A percentile compares a stretch with the other conserved stretches of the same genome.
Conservation (phyloP, 257 asterid genomes). For the Fraxinus excelsior region DNA sequence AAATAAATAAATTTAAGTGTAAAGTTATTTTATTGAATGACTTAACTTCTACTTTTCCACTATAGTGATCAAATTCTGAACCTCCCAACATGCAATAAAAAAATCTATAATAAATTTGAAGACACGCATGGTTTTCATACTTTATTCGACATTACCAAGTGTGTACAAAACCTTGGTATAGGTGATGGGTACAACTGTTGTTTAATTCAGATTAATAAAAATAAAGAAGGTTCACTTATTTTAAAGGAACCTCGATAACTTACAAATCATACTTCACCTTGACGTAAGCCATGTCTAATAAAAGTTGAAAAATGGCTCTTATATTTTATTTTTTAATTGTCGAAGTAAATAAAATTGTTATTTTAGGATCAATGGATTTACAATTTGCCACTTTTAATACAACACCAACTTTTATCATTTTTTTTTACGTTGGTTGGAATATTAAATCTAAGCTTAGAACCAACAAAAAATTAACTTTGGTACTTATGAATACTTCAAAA, state of each 20-base stretch:
- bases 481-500: no score
- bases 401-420: no score
- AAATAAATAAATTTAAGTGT: no score
- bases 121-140: constrained; percentile 31
- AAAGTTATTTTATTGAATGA: no score
- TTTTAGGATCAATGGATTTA: no score
- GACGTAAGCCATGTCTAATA: constrained; percentile 31
- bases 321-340: neutral
- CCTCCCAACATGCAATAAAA: neutral
- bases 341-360: no score
- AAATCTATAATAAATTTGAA: constrained; percentile 4
- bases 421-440: no score
- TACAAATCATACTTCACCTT: constrained; percentile 38
- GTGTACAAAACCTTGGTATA: constrained; percentile 24
- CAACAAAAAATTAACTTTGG: no score
- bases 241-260: constrained; percentile 38
- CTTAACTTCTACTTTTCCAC: no score
- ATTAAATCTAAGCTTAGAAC: no score
- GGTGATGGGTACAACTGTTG: constrained; percentile 12
- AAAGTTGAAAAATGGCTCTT: neutral
- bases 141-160: constrained; percentile 11
- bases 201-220: constrained; percentile 24
- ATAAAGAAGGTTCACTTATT: neutral
- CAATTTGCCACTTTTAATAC: no score
- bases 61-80: no score